Evolutionary conservation across 768 basidiomycete genomes (phyloP), one percentile per base, ranked within the genome.

Genomic region (Punctularia strigosozonata): DNA sequence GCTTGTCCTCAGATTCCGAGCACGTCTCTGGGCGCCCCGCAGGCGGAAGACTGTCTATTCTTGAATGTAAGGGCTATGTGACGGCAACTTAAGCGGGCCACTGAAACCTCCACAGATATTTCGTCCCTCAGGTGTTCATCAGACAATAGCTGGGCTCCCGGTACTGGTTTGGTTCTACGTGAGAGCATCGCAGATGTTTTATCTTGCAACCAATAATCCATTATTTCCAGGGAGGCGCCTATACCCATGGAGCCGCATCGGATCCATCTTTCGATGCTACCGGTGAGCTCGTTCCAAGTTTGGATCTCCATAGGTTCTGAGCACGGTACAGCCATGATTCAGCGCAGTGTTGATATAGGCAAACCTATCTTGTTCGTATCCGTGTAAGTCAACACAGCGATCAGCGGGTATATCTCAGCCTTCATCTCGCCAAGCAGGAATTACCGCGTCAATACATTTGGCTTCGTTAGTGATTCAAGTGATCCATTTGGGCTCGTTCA

Each of bases 301-400:
- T 24, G 13, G n/a, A 26, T 21, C 0, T 19, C 13, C 21, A 32
- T 7, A 26, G 22, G 30, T 41, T 5, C 32, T 3, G 7, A 12
- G 25, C n/a, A 12, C 37, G 25, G 13, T 2, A 2, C 39, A 77
- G 73, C 57, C 6, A 63, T 75, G n/a, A 49, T 77, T 20, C 60
- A 64, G 23, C 51, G 68, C 15, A 75, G 74, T 38, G 58, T 66
- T 2, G 54, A 57, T 0, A 63, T 60, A 6, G 58, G 59, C 3
- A 72, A 70, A 33, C 74, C 73, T 0, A 68, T 75, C n/a, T 57
- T 76, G n/a, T 71, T 75, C 46, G 69, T 75, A 24, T 71, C 70
- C 2, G 60, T 65, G 69, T 71, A 45, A 34, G 60, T 43, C 13
- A 17, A 14, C 25, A n/a, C 30, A 41, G 31, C 25, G 28, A 35